These are phyloP conservation scores for Meira miltonrushii DNA, from an alignment of 1,284 basidiomycete genomes.

Conservation along the genomic window DNA sequence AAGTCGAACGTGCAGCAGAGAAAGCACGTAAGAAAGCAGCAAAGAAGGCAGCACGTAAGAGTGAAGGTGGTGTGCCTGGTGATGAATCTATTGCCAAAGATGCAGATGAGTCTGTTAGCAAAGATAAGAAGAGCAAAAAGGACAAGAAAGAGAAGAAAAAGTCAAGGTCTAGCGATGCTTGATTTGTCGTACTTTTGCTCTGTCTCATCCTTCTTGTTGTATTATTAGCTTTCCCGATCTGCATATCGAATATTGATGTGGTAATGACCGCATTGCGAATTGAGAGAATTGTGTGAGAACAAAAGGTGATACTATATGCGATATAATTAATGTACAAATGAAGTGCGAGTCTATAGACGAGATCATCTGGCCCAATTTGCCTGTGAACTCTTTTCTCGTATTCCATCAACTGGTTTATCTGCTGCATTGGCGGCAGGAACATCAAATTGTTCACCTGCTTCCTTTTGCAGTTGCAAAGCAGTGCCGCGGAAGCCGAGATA, in stretches of 20 bases:
- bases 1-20: slow-evolving; percentile 56
- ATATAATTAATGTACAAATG: not conserved
- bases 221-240: not conserved
- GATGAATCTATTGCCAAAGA: slow-evolving; percentile 22
- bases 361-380: not conserved
- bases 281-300: not conserved
- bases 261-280: not conserved
- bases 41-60: slow-evolving; percentile 41
- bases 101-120: too few relatives aligned
- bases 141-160: slow-evolving; percentile 25
- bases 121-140: slow-evolving; percentile 32
- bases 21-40: slow-evolving; percentile 43
- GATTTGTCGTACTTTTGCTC: not conserved
- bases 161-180: not conserved
- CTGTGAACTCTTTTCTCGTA: slow-evolving; percentile 19
- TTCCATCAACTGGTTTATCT: slow-evolving; percentile 33
- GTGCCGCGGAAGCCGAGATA: slow-evolving; percentile 48
- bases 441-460: slow-evolving; percentile 29
- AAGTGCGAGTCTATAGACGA: not conserved
- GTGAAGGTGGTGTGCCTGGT: slow-evolving; percentile 21
- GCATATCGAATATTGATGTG: not conserved
- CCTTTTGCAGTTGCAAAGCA: slow-evolving; percentile 33
- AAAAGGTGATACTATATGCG: not conserved
- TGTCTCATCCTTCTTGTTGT: not conserved
- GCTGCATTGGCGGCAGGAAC: slow-evolving; percentile 42